Conservation (phyloP, 108 stramenopile genomes). For the Fistulifera pelliculosa region DNA sequence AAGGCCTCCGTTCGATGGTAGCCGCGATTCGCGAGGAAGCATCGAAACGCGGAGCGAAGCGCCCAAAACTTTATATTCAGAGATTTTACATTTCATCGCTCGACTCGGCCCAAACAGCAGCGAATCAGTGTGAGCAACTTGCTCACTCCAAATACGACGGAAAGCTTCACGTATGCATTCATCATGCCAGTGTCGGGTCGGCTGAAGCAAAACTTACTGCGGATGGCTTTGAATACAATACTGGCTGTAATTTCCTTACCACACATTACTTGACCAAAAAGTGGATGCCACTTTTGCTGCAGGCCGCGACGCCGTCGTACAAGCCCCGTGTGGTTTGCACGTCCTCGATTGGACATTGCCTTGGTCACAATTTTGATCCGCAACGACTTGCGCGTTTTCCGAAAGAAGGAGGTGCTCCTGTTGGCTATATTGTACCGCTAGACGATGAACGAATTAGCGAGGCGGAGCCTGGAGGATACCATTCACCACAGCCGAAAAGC, state of each 20-base stretch:
- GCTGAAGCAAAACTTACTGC: too few species aligned
- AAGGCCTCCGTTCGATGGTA: background rate
- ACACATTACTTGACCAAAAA: background rate
- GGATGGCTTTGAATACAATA: background rate
- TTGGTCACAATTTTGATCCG: background rate
- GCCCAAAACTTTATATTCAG: background rate
- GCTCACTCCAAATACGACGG: conserved; percentile 1
- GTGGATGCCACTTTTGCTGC: background rate
- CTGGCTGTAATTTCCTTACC: background rate
- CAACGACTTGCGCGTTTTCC: background rate
- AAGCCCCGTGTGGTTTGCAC: background rate
- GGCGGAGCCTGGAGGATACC: too few species aligned
- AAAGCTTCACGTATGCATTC: background rate
- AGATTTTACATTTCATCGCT: background rate
- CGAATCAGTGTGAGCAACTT: background rate
- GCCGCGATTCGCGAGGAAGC: background rate
- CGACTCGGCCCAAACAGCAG: background rate
- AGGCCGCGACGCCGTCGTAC: background rate
- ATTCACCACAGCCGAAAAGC: too few species aligned
- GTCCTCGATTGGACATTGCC: background rate
- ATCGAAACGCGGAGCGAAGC: background rate
- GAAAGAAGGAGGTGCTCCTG: conserved; percentile 2
- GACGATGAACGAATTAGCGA: background rate
- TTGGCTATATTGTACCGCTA: background rate
- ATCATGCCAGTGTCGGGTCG: background rate